A percentile compares a stretch with the other conserved stretches of the same genome.
phyloP scores from a whole-genome alignment of 164 flowering plant genomes.

The Magnolia kwangsiensis region DNA sequence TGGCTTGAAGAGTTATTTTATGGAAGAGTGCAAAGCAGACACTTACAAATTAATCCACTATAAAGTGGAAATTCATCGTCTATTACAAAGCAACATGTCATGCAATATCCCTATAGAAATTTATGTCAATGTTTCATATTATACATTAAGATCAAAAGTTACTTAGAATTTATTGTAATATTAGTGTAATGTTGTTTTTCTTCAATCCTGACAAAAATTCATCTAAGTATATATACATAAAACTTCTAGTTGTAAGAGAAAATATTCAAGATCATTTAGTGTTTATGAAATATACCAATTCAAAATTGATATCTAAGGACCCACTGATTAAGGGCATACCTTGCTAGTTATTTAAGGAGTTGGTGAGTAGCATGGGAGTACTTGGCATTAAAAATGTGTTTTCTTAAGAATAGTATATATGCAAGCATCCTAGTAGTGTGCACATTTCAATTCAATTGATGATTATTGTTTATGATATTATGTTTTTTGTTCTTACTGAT shows the following conservation, averaged over 20 bases:
- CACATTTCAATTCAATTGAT: too few relatives aligned
- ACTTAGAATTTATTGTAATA: conserved; percentile 18
- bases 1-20: neutral
- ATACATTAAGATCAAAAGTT: neutral
- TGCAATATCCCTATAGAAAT: neutral
- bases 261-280: conserved; percentile 6
- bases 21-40: conserved; percentile 4
- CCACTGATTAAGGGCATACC: conserved; percentile 8
- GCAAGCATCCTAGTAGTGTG: too few relatives aligned
- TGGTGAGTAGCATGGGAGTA: conserved; percentile 1
- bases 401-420: too few relatives aligned
- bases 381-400: neutral
- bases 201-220: conserved; percentile 16
- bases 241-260: conserved; percentile 10
- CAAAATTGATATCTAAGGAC: conserved; percentile 11
- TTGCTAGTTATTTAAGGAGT: conserved; percentile 6
- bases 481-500: too few relatives aligned
- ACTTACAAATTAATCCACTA: neutral
- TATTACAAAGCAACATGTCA: conserved; percentile 1
- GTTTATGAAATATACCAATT: conserved; percentile 9
- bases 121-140: too few relatives aligned
- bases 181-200: conserved; percentile 9
- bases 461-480: too few relatives aligned
- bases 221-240: neutral
- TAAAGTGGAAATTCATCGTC: conserved; percentile 7